Base-by-base conservation (phyloP, 495 filamentous ascomycete species). In the Rhypophila decipiens region DNA sequence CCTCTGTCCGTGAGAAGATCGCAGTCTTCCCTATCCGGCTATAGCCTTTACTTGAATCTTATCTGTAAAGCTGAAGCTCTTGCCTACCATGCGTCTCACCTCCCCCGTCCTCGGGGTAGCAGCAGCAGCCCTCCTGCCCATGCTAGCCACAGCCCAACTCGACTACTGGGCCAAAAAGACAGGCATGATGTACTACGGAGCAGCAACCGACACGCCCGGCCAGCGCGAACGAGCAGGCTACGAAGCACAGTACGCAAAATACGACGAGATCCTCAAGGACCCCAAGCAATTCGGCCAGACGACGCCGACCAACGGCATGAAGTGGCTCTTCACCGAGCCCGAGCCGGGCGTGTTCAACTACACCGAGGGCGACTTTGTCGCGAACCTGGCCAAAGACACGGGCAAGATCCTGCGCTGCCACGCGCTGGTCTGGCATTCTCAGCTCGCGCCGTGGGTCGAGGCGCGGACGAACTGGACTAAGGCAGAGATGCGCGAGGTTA, bases 381-480 rank as follows among this genome's bases (percentile, higher is more conserved):
- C 69, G n/a, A 46, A 71, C 31, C 53, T 78, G 36, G 75, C 75
- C 4, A 49, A 65, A 47, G 67, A 76, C 50, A 47, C 40, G 36
- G 71, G 71, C 44, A 71, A 80, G 56, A 56, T 69, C 19, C 63
- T 82, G 34, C 62, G 79, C 36, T 82, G 78, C 55, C 80, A 84
- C 52, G 78, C 70, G 10, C 64, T 83, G 19, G 76, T 82, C 22
- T 84, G 80, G 80, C 71, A 83, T 53, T 66, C 60, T 36, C 77
- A 84, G 56, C 67, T 84, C 12, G 74, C 81, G 3, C 66, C 55
- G 42, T 83, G 77, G 76, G 75, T 79, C 19, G 70, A 68, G 34
- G 63, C 60, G 15, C n/a, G n/a, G n/a, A 71, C 69, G 9, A 66
- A 64, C 19, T 83, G 77, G 73, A 78, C 72, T 8, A 70, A 72